A percentile compares a stretch with the other conserved stretches of the same genome.
phyloP scores from a whole-genome alignment of 2,329 filamentous ascomycete genomes.

The Beauveria australis region DNA sequence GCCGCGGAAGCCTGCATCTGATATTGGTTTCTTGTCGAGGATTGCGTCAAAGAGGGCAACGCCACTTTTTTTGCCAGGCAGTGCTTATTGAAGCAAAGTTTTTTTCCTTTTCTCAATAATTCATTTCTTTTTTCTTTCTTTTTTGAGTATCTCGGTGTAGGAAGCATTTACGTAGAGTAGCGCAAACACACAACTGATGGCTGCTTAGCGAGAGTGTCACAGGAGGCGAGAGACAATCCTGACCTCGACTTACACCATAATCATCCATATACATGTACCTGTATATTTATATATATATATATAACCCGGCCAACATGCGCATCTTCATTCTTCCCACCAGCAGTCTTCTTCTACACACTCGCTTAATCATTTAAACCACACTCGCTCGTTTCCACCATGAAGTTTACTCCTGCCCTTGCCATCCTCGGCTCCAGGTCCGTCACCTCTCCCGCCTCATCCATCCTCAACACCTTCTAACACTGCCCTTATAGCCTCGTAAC shows the following conservation, averaged over 20 bases:
- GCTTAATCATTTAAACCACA: neutral
- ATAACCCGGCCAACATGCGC: neutral
- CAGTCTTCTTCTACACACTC: slow-evolving; percentile 1
- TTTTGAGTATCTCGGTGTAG: too few species aligned
- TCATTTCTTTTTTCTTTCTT: too few species aligned
- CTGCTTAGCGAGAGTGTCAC: neutral
- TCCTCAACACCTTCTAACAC: slow-evolving; percentile 10
- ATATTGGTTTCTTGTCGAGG: neutral
- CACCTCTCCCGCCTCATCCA: neutral
- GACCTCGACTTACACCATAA: neutral
- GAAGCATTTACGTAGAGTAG: neutral
- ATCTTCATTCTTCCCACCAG: neutral
- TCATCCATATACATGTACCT: neutral
- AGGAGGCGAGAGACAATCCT: neutral
- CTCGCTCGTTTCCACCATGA: slow-evolving; percentile 6
- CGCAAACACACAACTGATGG: neutral
- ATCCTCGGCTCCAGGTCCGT: neutral
- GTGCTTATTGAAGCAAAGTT: neutral
- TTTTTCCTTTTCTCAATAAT: too few species aligned
- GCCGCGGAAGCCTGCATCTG: neutral
- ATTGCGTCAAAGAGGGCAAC: neutral
- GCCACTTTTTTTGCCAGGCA: neutral
- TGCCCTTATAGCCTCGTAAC: slow-evolving; percentile 14
- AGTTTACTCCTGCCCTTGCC: neutral
- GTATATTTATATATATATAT: neutral